phyloP scores from a whole-genome alignment of 73 alveolate species.

The Blepharisma stoltei region DNA sequence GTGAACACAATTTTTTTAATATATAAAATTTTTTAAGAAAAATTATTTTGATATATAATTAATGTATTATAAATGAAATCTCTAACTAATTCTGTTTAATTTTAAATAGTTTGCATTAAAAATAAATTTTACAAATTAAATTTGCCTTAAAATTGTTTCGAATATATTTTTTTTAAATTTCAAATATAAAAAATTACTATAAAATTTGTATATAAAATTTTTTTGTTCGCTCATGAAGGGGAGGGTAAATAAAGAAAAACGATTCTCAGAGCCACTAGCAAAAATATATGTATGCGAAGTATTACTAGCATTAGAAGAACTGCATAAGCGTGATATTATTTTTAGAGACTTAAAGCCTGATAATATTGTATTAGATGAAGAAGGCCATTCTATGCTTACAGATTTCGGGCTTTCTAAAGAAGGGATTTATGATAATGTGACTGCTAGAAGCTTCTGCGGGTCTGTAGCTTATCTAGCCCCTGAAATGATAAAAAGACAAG shows the following conservation, averaged over 20 bases:
- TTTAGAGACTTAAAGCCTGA: slow-evolving; percentile 79
- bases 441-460: slow-evolving; percentile 33
- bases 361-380: slow-evolving; percentile 68
- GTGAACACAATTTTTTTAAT: too few species aligned
- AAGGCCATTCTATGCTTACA: slow-evolving; percentile 75
- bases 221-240: too few species aligned
- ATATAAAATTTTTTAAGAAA: too few species aligned
- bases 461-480: slow-evolving; percentile 75
- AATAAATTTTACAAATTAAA: too few species aligned
- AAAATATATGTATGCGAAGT: slow-evolving; percentile 64
- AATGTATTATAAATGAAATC: too few species aligned
- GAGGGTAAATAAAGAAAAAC: slow-evolving; percentile 35
- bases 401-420: slow-evolving; percentile 72
- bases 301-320: slow-evolving; percentile 62
- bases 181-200: too few species aligned
- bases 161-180: slow-evolving; percentile 54
- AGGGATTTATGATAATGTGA: slow-evolving; percentile 49
- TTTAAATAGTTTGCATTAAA: too few species aligned
- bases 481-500: slow-evolving; percentile 60
- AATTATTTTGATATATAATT: too few species aligned
- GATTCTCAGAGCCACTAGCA: slow-evolving; percentile 56
- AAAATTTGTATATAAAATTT: too few species aligned
- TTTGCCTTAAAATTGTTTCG: too few species aligned
- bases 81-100: too few species aligned
- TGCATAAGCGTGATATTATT: slow-evolving; percentile 63